Percentiles rank a stretch among this genome's conserved stretches.
These are phyloP conservation scores for Trametes coccinea DNA, from an alignment of 768 basidiomycete species.

Conservation along the genomic window DNA sequence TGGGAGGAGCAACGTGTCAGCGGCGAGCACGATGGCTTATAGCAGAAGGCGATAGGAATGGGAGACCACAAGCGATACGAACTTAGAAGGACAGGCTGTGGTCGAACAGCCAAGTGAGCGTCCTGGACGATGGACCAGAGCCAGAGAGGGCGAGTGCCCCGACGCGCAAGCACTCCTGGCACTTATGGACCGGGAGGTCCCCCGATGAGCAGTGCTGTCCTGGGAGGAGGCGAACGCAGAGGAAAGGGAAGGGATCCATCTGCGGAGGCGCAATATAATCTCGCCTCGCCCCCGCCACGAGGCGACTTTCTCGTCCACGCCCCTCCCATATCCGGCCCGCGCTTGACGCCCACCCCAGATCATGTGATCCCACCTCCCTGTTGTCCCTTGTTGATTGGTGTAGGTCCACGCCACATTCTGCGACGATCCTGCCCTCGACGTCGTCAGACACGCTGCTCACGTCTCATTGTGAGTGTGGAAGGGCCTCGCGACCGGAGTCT, in stretches of 20 bases:
- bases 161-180: conserved; percentile 23
- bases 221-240: conserved; percentile 15
- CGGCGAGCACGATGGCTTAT: neutral
- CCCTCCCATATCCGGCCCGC: conserved; percentile 18
- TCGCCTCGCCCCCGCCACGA: conserved; percentile 27
- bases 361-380: conserved; percentile 12
- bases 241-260: conserved; percentile 8
- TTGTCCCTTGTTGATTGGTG: conserved; percentile 20
- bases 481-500: neutral
- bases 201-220: conserved; percentile 24
- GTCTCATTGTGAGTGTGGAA: neutral
- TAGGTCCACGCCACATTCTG: conserved; percentile 19
- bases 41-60: neutral
- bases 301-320: conserved; percentile 14
- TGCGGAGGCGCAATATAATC: conserved; percentile 15
- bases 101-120: neutral
- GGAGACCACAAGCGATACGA: conserved; percentile 5
- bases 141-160: conserved; percentile 16
- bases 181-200: conserved; percentile 29
- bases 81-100: conserved; percentile 21
- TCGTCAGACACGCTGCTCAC: neutral
- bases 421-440: neutral
- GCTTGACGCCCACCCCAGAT: conserved; percentile 7
- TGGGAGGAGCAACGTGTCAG: conserved; percentile 9
- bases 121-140: no score